phyloP scores from a whole-genome alignment of 805 yeast genomes.

The Lachancea nothofagi region DNA sequence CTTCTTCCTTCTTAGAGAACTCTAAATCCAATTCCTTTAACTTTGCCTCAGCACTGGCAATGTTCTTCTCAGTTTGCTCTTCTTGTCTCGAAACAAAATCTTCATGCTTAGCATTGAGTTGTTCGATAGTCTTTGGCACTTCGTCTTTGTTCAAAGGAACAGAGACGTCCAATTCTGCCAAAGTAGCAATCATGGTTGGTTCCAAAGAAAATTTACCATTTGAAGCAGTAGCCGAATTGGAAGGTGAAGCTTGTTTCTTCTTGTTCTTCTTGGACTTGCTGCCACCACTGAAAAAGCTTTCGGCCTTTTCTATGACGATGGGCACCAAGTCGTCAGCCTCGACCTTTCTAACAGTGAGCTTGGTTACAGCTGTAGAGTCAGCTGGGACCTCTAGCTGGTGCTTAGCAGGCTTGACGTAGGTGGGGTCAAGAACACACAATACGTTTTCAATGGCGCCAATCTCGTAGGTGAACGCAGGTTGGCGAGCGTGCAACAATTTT shows the following conservation, averaged over 20 bases:
- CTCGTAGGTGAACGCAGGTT: constrained; percentile 83
- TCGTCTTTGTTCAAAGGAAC: constrained; percentile 76
- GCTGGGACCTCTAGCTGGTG: constrained; percentile 30
- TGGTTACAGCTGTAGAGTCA: constrained; percentile 19
- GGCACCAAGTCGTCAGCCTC: constrained; percentile 54
- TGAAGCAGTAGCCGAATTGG: constrained; percentile 17
- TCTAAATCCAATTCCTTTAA: constrained; percentile 60
- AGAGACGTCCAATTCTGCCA: constrained; percentile 68
- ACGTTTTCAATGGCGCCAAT: constrained; percentile 69
- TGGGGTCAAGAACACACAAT: constrained; percentile 71
- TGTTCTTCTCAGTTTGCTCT: constrained; percentile 69
- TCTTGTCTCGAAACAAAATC: constrained; percentile 70
- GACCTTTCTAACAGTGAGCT: constrained; percentile 55
- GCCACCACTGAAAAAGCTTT: constrained; percentile 37
- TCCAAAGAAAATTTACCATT: constrained; percentile 64
- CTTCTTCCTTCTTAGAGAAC: constrained; percentile 42
- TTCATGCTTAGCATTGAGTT: constrained; percentile 66
- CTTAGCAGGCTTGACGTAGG: constrained; percentile 54
- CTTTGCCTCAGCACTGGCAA: constrained; percentile 71
- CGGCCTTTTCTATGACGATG: constrained; percentile 35
- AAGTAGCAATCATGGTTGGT: constrained; percentile 69
- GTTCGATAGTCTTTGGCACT: constrained; percentile 55
- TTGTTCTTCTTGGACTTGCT: constrained; percentile 49
- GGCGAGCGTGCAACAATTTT: constrained; percentile 61
- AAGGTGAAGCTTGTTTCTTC: constrained; percentile 38